Evolutionary conservation across 805 yeast species (phyloP), one percentile per base, ranked within the genome.

Genomic region (Candida quercuum): DNA sequence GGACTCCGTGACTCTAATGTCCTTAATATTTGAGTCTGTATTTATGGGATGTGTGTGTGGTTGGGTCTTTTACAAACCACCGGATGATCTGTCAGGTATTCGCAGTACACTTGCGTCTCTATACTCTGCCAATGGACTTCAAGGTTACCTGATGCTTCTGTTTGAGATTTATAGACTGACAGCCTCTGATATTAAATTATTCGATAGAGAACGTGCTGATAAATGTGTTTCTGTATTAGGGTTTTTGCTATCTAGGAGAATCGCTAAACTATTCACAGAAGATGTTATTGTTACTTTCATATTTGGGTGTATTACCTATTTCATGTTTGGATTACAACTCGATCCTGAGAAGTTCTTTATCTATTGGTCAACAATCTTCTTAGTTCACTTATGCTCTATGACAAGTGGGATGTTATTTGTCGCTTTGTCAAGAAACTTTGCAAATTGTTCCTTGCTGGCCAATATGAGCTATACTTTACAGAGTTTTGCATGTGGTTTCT

Each of bases 401-500:
- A 64, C 77, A 6, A 64, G 74, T 45, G 85, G 83, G 0, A 66
- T 73, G 58, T 55, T 54, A 17, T 52, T 66, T 16, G 46, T 47
- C 14, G 32, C 55, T 2, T 19, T 45, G 2, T 51, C 57, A 1
- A 37, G 58, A 38, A 44, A 49, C 39, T 54, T 50, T 38, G 49
- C 58, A 6, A 39, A 33, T 12, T 54, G 56, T 3, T 37, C 51
- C 12, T 35, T 53, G 12, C 19, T 52, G 13, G 48, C 56, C 8
- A 53, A 53, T 26, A 28, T 49, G 37, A 46, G 52, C 31, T 54
- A 49, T 28, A 52, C 56, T 7, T 60, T 84, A 14, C 88, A 85
- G 51, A 74, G 85, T 32, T 76, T 84, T 72, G 86, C 87, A 0
- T 80, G 86, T 56, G 96, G 95, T 0, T 85, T 74, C 59, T 86